Evolutionary conservation across 495 filamentous ascomycete genomes (phyloP), one percentile per base, ranked within the genome.

Genomic region (Monascus purpureus): DNA sequence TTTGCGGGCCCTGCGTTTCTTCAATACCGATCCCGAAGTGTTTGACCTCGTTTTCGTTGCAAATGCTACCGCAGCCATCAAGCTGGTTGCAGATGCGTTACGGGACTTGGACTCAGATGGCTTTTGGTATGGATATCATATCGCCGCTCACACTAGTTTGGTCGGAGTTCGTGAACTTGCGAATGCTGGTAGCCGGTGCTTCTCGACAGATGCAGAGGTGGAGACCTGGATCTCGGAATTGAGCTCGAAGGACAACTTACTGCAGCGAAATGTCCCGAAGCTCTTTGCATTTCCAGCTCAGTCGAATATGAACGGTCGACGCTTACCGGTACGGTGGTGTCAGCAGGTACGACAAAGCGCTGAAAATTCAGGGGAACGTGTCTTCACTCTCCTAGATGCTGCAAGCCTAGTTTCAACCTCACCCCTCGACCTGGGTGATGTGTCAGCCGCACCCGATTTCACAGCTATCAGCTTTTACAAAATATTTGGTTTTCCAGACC

Each of bases 401-500:
- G 85, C 88, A 3, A 77, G 83, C 0, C 60, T 87, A 0, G 79
- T 77, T 2, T 76, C 82, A 6, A 93, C 86, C 2, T 65, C 80
- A 4, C 75, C 75, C 0, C 59, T 94, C 14, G 74, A 93, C 48
- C 49, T 96, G 14, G 66, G 73, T 31, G 51, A 77, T 41, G 44
- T 59, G 6, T 53, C 61, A 6, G 40, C 45, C 1, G 78, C 81
- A 1, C 84, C 88, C 0, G 88, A 96, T 43, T 95, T 93, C 40
- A 83, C 77, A 3, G 83, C 81, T 0, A 48, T 95, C 14, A 93
- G 84, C 59, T 85, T 96, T 43, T 92, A 93, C 54, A 96, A 96
- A 53, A 90, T 96, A 14, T 96, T 95, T 50, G 88, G 88, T 3
- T 94, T 94, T 43, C 88, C 88, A 0, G 83, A 96, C 46, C 57